Evolutionary conservation across 2,329 filamentous ascomycete genomes (phyloP).

Genomic region (Colletotrichum horii): DNA sequence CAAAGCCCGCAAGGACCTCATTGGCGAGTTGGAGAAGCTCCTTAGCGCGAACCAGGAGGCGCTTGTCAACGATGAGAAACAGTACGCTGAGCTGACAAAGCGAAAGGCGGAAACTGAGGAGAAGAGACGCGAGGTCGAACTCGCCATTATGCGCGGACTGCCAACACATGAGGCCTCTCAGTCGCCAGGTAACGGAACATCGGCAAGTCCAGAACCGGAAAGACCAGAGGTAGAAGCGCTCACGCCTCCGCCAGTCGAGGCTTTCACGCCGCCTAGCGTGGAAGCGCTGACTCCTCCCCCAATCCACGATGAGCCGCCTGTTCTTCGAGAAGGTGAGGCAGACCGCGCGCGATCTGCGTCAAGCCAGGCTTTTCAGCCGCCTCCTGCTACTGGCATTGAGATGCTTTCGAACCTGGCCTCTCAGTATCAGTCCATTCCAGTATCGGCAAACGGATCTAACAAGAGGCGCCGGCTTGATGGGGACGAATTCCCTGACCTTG

Average conservation of each 20-base stretch:
- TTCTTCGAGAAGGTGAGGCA: slow-evolving; percentile 23
- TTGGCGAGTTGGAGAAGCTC: slow-evolving; percentile 82
- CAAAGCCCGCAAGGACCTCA: slow-evolving; percentile 79
- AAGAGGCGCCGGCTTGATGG: slow-evolving; percentile 60
- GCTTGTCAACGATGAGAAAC: slow-evolving; percentile 71
- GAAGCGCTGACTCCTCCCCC: slow-evolving; percentile 28
- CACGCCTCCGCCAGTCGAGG: slow-evolving; percentile 75
- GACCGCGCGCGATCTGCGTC: slow-evolving; percentile 15
- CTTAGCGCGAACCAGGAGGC: slow-evolving; percentile 75
- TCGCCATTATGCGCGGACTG: slow-evolving; percentile 86
- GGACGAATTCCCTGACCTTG: slow-evolving; percentile 60
- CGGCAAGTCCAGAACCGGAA: slow-evolving; percentile 54
- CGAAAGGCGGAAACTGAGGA: slow-evolving; percentile 76
- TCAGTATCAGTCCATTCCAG: slow-evolving; percentile 54
- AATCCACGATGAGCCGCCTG: slow-evolving; percentile 24
- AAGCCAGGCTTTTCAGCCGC: slow-evolving; percentile 25
- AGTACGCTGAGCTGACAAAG: slow-evolving; percentile 66
- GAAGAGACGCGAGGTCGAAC: slow-evolving; percentile 88
- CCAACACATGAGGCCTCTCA: slow-evolving; percentile 58
- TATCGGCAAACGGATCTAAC: slow-evolving; percentile 58
- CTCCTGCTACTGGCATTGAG: slow-evolving; percentile 39
- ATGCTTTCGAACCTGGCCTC: slow-evolving; percentile 44
- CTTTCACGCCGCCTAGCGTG: slow-evolving; percentile 29
- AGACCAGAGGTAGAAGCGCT: slow-evolving; percentile 85
- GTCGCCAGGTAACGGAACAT: slow-evolving; percentile 51